Conservation (phyloP, 2,329 filamentous ascomycete genomes). For the Penicillium nordicum region DNA sequence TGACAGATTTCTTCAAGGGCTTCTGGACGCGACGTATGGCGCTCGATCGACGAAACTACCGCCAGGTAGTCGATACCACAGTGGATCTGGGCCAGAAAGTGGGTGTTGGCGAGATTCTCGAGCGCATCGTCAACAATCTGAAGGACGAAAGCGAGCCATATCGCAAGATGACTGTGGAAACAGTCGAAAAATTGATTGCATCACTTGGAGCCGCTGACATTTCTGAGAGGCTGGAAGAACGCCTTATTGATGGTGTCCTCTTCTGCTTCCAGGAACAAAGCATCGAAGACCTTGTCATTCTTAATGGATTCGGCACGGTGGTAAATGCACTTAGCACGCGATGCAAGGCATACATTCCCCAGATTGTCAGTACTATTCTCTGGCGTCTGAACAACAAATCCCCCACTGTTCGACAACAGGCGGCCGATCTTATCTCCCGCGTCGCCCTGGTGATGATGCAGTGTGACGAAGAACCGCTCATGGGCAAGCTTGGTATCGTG, state of each 20-base stretch:
- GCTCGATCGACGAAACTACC: conserved; percentile 93
- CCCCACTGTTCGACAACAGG: conserved; percentile 92
- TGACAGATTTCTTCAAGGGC: conserved; percentile 96
- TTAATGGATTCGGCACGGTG: conserved; percentile 96
- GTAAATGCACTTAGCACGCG: conserved; percentile 91
- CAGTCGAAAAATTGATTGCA: conserved; percentile 92
- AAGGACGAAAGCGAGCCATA: conserved; percentile 98
- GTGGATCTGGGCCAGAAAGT: conserved; percentile 97
- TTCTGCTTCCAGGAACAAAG: conserved; percentile 98
- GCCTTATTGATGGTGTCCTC: conserved; percentile 90
- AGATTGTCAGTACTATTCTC: conserved; percentile 94
- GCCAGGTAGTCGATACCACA: conserved; percentile 96
- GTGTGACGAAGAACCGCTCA: conserved; percentile 90
- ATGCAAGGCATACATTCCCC: conserved; percentile 93
- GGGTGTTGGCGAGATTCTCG: conserved; percentile 91
- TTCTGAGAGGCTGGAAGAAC: conserved; percentile 85
- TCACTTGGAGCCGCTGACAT: conserved; percentile 92
- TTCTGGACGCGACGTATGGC: conserved; percentile 99
- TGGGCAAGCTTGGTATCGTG: conserved; percentile 91
- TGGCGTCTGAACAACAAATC: conserved; percentile 98
- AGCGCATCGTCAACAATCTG: conserved; percentile 88
- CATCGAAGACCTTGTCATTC: conserved; percentile 90
- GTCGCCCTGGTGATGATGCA: conserved; percentile 99
- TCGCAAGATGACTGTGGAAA: conserved; percentile 98
- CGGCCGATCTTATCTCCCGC: conserved; percentile 90